Evolutionary conservation across 2,329 filamentous ascomycete genomes (phyloP).

Genomic region (Nothopassalora personata): DNA sequence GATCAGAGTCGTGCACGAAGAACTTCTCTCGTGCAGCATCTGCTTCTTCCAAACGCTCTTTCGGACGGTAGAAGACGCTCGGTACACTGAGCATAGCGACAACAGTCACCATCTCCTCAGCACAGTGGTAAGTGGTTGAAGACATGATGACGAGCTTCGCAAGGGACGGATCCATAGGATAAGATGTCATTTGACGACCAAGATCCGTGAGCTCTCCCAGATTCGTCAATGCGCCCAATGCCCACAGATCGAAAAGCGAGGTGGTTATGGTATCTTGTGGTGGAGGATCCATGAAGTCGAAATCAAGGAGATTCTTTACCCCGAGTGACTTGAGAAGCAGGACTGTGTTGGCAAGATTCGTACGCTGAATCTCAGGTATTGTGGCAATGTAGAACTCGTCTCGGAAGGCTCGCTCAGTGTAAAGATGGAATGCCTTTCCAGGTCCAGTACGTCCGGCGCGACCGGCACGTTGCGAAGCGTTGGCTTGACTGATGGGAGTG

Average conservation of each 20-base stretch:
- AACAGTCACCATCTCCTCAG: slow-evolving; percentile 96
- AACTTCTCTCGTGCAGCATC: slow-evolving; percentile 96
- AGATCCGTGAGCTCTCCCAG: slow-evolving; percentile 84
- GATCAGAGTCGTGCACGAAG: slow-evolving; percentile 95
- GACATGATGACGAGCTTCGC: slow-evolving; percentile 92
- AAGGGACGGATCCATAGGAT: slow-evolving; percentile 94
- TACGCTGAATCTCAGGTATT: slow-evolving; percentile 95
- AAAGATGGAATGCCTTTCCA: slow-evolving; percentile 90
- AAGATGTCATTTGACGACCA: slow-evolving; percentile 89
- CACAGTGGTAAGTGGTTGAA: slow-evolving; percentile 69
- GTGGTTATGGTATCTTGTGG: slow-evolving; percentile 97
- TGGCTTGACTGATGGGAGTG: slow-evolving; percentile 94
- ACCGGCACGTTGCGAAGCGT: slow-evolving; percentile 86
- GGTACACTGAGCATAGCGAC: slow-evolving; percentile 97
- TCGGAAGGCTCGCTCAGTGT: slow-evolving; percentile 88
- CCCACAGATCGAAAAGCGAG: slow-evolving; percentile 96
- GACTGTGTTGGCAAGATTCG: slow-evolving; percentile 91
- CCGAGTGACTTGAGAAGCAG: slow-evolving; percentile 90
- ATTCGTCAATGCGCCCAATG: slow-evolving; percentile 87
- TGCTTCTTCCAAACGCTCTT: slow-evolving; percentile 93
- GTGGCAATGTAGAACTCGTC: slow-evolving; percentile 96
- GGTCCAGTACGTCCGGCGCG: slow-evolving; percentile 91
- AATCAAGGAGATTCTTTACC: slow-evolving; percentile 89
- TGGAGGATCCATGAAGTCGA: slow-evolving; percentile 98
- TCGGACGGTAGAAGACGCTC: slow-evolving; percentile 93